Base-by-base conservation (phyloP, 306 rosid genomes). In the Glycine soja region DNA sequence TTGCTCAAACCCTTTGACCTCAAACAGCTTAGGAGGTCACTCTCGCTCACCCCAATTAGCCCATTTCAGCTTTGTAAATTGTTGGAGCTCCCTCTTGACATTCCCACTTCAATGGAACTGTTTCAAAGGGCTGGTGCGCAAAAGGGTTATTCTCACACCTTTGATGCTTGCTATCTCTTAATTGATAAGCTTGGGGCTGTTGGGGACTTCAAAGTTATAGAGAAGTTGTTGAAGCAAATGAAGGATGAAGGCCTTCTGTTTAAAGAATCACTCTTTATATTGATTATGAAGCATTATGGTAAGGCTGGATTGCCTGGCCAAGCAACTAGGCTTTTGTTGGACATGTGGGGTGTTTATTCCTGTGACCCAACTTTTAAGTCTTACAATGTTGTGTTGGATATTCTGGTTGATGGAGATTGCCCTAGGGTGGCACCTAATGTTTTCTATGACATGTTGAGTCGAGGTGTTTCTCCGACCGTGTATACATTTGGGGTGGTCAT, bases 361-460 rank as follows among this genome's bases (percentile, higher is more conserved):
- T 89, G 87, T 85, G 82, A 89, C 18, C 97, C 98, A 1, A 91
- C 91, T 9, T 95, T 87, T 72, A 85, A 83, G 53, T 91, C 99
- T 5, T 95, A 93, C 58, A 90, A 95, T 87, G 97, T 90, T 86
- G 98, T 88, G 51, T 79, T 95, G 81, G 93, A 90, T 3, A 76
- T 93, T 80, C 82, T 93, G 72, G 89, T 95, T 74, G 78, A 87
- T 32, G 92, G 97, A 67, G 80, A 91, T 81, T 95, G 98, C 75
- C 90, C 94, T 3, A 71, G 68, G 73, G 91, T 87, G 1, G 97
- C 90, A 12, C 83, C 91, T 0, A 93, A 91, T 89, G 93, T 95
- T 75, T 95, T 89, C 79, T 90, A 93, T 87, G 96, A 91, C 80
- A 95, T 95, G 99, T 78, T 95, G 88, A 90, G 77, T 78, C 89